Evolutionary conservation across 345 rosid genomes (phyloP).

Genomic region (Pseudoturritis turrita): DNA sequence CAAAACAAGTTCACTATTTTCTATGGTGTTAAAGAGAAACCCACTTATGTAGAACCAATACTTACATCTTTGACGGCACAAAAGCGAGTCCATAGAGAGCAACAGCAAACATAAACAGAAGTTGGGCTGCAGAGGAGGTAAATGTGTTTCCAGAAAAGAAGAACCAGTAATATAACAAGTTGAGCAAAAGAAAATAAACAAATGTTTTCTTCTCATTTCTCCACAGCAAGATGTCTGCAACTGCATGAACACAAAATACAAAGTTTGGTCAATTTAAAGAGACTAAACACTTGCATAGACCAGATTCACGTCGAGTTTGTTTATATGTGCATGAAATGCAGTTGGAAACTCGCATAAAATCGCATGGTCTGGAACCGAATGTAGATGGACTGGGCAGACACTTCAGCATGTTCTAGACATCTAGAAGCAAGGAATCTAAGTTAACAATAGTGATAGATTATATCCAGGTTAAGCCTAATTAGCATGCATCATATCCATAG

Average conservation of each 20-base stretch:
- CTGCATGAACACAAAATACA: constrained; percentile 45
- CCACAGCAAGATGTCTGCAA: constrained; percentile 86
- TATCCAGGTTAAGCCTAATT: background rate
- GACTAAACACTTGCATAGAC: background rate
- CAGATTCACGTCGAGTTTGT: background rate
- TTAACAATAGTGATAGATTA: background rate
- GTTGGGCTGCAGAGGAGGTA: constrained; percentile 61
- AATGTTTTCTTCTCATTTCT: constrained; percentile 86
- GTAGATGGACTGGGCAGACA: background rate
- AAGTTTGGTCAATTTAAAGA: background rate
- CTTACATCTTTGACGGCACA: constrained; percentile 65
- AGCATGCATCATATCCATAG: background rate
- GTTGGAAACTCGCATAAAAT: background rate
- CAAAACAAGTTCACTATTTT: background rate
- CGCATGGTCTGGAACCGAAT: background rate
- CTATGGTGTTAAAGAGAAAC: background rate
- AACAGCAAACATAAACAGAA: constrained; percentile 48
- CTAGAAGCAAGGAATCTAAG: constrained; percentile 1
- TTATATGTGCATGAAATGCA: background rate
- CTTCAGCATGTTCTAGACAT: constrained; percentile 9
- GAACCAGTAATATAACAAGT: constrained; percentile 67
- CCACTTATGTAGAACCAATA: background rate
- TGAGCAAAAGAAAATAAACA: constrained; percentile 46
- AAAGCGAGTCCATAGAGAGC: constrained; percentile 50
- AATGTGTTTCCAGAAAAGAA: constrained; percentile 71